Percentiles rank a stretch among this genome's conserved stretches.
Conservation (phyloP, 2,329 filamentous ascomycete species). For the Emericellopsis cladophorae region DNA sequence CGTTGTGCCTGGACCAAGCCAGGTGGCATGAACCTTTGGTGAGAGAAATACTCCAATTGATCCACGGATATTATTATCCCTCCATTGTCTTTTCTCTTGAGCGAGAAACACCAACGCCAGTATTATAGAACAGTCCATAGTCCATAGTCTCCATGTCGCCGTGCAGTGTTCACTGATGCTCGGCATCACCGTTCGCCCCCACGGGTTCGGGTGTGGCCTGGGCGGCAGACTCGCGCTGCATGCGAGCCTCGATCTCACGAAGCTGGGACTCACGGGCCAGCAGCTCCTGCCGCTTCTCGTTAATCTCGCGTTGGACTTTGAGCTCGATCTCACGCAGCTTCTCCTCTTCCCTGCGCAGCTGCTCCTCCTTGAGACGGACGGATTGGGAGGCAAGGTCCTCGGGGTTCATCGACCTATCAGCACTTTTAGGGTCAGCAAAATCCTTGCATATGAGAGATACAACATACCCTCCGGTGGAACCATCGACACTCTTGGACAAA, state of each 20-base stretch:
- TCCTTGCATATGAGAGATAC: not conserved
- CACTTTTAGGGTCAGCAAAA: conserved; percentile 28
- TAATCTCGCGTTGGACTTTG: conserved; percentile 99
- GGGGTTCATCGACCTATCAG: conserved; percentile 79
- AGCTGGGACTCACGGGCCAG: conserved; percentile 95
- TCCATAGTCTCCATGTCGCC: conserved; percentile 18
- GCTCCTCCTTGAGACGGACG: conserved; percentile 97
- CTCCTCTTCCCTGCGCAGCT: conserved; percentile 97
- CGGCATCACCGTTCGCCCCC: conserved; percentile 38
- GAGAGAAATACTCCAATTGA: conserved; percentile 1
- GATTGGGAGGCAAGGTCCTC: conserved; percentile 95
- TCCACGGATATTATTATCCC: conserved; percentile 5
- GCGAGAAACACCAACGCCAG: conserved; percentile 34
- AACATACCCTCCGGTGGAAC: conserved; percentile 75
- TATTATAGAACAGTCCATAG: conserved; percentile 31
- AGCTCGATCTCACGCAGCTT: conserved; percentile 98
- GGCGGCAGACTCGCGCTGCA: conserved; percentile 64
- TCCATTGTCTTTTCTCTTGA: conserved; percentile 21
- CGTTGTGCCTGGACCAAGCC: too few species aligned
- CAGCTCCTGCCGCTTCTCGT: conserved; percentile 98
- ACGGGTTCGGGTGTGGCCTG: conserved; percentile 24
- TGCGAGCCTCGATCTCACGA: conserved; percentile 95
- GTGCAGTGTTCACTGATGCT: conserved; percentile 21
- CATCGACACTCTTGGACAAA: conserved; percentile 97
- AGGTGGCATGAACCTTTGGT: not conserved